Evolutionary conservation across 192 early-diverging fungal species (phyloP).

Genomic region (Pilaira anomala): DNA sequence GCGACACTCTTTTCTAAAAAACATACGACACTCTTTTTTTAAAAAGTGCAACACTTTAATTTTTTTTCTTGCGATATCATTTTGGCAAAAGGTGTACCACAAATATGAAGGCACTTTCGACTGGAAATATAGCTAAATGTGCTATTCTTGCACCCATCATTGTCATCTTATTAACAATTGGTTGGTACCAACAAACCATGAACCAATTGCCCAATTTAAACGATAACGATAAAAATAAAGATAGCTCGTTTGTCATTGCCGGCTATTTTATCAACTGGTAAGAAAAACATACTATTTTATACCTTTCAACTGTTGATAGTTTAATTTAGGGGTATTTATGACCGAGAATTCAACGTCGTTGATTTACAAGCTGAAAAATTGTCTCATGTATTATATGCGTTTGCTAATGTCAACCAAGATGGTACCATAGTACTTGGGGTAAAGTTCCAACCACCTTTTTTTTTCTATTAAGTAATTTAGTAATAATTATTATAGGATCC

Average conservation of each 20-base stretch:
- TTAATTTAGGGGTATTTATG: constrained; percentile 66
- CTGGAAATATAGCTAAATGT: too few relatives aligned
- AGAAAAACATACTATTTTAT: not conserved
- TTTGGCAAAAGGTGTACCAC: too few relatives aligned
- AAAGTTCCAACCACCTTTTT: not conserved
- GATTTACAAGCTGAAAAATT: constrained; percentile 57
- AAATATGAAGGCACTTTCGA: too few relatives aligned
- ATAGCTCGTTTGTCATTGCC: constrained; percentile 25
- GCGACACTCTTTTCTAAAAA: too few relatives aligned
- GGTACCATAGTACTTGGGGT: constrained; percentile 64
- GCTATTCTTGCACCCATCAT: not conserved
- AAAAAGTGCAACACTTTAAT: too few relatives aligned
- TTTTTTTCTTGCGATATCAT: too few relatives aligned
- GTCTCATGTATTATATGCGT: constrained; percentile 77
- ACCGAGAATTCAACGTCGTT: constrained; percentile 58
- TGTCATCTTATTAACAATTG: constrained; percentile 9
- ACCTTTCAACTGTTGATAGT: not conserved
- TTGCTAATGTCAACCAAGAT: constrained; percentile 64
- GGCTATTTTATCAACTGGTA: constrained; percentile 43
- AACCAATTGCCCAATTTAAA: not conserved
- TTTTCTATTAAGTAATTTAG: too few relatives aligned
- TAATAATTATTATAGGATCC: constrained; percentile 42
- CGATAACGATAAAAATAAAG: not conserved
- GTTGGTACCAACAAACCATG: constrained; percentile 9
- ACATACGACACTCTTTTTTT: too few relatives aligned